phyloP scores from a whole-genome alignment of 2,329 filamentous ascomycete genomes.

The Microthyrium microscopicum region DNA sequence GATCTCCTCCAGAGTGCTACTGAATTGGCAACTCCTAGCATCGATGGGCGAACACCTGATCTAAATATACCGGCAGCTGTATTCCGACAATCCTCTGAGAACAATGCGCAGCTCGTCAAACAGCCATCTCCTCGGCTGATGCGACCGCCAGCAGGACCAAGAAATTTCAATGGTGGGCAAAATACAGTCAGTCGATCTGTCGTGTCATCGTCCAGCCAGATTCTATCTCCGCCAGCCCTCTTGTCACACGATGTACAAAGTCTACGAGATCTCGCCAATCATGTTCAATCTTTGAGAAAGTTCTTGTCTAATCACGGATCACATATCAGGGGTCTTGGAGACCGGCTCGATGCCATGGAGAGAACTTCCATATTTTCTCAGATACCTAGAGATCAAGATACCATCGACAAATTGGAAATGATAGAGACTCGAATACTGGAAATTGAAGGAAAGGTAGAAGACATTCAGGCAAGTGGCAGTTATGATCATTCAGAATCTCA shows the following conservation, averaged over 20 bases:
- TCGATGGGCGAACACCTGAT: constrained; percentile 21
- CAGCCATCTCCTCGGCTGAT: neutral
- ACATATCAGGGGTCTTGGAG: neutral
- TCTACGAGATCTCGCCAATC: too few relatives aligned
- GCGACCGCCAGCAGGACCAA: neutral
- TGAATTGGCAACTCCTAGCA: constrained; percentile 30
- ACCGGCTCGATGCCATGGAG: neutral
- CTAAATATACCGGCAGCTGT: constrained; percentile 9
- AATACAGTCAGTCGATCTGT: neutral
- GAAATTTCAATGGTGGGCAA: neutral
- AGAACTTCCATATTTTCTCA: neutral
- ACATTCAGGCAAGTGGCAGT: neutral
- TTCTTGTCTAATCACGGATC: neutral
- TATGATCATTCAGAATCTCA: neutral
- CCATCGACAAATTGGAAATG: too few relatives aligned
- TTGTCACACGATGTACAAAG: neutral
- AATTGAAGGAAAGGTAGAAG: too few relatives aligned
- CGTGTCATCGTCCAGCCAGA: constrained; percentile 14
- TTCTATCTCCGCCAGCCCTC: neutral
- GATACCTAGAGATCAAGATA: too few relatives aligned
- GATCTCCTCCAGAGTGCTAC: constrained; percentile 28
- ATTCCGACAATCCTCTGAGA: neutral
- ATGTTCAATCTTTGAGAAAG: too few relatives aligned
- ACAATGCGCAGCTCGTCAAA: neutral
- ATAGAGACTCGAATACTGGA: too few relatives aligned